Conservation (phyloP, 139 green algal genomes). For the Tetraselmis chui region DNA sequence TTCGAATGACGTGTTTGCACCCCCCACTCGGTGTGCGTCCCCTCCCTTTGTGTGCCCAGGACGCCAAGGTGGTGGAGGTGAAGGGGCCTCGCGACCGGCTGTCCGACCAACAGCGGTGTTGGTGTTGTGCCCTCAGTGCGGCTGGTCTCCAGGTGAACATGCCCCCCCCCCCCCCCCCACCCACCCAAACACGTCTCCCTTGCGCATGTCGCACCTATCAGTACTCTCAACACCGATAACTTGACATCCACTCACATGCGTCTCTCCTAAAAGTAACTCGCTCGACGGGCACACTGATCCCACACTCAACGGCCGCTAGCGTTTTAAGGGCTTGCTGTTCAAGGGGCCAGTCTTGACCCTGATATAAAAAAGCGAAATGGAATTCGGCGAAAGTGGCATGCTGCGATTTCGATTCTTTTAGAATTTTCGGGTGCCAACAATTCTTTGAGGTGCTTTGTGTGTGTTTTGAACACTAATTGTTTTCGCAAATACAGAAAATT, state of each 20-base stretch:
- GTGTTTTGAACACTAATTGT: constrained; percentile 7
- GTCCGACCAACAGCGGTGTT: constrained; percentile 70
- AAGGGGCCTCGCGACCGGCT: constrained; percentile 74
- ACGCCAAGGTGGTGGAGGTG: constrained; percentile 45
- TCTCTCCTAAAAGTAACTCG: not conserved
- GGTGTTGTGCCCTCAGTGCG: constrained; percentile 50
- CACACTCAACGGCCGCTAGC: not conserved
- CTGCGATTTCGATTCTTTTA: too few species aligned
- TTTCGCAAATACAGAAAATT: not conserved
- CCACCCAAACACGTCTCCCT: not conserved
- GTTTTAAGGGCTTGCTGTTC: constrained; percentile 1
- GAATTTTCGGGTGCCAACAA: too few species aligned
- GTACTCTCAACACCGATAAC: not conserved
- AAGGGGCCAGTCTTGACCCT: too few species aligned
- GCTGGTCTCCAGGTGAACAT: constrained; percentile 32
- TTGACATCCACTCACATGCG: not conserved
- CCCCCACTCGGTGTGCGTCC: too few species aligned
- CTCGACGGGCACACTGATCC: not conserved
- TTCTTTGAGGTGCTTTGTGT: constrained; percentile 7
- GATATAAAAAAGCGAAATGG: too few species aligned
- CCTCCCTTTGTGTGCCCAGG: too few species aligned
- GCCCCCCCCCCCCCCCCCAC: not conserved
- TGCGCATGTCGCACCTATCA: not conserved
- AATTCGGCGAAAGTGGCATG: too few species aligned
- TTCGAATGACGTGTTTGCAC: too few species aligned